Base-by-base conservation (phyloP, 1,284 basidiomycete species). In the Coniferiporia weirii region DNA sequence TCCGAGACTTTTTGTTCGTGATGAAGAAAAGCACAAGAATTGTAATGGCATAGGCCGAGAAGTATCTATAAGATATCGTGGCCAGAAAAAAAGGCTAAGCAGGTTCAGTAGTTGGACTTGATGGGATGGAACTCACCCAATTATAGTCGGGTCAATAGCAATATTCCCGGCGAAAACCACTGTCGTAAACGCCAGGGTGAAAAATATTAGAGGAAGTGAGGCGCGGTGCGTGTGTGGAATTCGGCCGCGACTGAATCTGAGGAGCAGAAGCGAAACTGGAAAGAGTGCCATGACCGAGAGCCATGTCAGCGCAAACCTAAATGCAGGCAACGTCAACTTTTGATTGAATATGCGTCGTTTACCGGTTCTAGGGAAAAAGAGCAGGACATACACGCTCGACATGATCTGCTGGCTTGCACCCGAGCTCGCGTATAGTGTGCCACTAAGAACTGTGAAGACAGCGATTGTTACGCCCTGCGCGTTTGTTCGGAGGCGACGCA, bases 211-310 rank as follows among this genome's bases (percentile, higher is more conserved):
- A 15, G 61, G 61, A 12, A 82, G 64, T 4, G 74, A 72, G 7
- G 79, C 76, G 20, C 66, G 71, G 5, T 70, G 71, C 3, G 68
- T 61, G 22, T 84, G 75, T 1, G 76, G 77, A 8, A 91, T 69
- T 45, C 80, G 76, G 3, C 83, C 81, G 3, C 87, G 78, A 57
- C 84, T 84, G 70, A 85, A 84, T 61, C 81, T 82, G 43, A 90
- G 73, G 4, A 88, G 61, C 3, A 89, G 65, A 10, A 83, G 73
- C 1, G 84, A 79, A 15, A 85, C 43, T 0, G 85, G 85, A 64
- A 87, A 89, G 20, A 87, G 68, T 1, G 74, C 68, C 82, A 87
- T 85, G 48, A 87, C 80, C 6, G 76, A 73, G 15, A 88, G 73
- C 82, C 85, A 88, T 2, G 79, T 80, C 10, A 87, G 73, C 1